Percentiles rank a stretch among this genome's conserved stretches.
phyloP scores from a whole-genome alignment of 2,329 filamentous ascomycete species.

The Neocatenulostroma microsporum region DNA sequence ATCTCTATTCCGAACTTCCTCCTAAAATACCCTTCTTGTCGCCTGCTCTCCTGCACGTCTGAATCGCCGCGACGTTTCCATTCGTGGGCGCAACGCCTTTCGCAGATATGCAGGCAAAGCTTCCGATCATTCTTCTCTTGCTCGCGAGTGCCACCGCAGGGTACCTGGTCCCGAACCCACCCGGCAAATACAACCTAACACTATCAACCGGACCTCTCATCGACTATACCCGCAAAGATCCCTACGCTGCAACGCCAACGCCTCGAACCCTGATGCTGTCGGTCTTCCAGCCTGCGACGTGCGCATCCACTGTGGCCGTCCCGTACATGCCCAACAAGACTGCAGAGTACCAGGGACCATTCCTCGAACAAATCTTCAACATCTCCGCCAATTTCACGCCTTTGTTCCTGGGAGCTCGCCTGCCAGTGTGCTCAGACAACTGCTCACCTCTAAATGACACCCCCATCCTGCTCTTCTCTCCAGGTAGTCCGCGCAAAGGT shows the following conservation, averaged over 20 bases:
- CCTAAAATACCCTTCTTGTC: too few species aligned
- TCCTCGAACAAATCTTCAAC: conserved; percentile 9
- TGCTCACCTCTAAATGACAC: conserved; percentile 1
- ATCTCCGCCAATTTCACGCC: conserved; percentile 8
- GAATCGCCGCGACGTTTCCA: too few species aligned
- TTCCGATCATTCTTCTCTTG: too few species aligned
- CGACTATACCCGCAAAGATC: conserved; percentile 26
- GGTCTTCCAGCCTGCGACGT: conserved; percentile 9
- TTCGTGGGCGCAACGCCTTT: too few species aligned
- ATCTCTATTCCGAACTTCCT: too few species aligned
- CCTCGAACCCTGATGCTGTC: conserved; percentile 10
- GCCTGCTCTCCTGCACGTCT: too few species aligned
- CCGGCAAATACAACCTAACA: too few species aligned
- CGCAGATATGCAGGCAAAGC: too few species aligned
- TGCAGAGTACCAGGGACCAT: conserved; percentile 11
- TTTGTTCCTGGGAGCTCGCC: conserved; percentile 6
- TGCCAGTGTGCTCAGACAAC: conserved; percentile 4
- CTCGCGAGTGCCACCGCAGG: too few species aligned
- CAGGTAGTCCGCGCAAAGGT: too few species aligned
- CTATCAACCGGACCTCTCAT: conserved; percentile 22
- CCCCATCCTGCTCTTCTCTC: conserved; percentile 36
- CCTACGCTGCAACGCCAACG: conserved; percentile 19
- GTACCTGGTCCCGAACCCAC: too few species aligned
- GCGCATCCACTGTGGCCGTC: conserved; percentile 4
- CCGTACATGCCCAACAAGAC: conserved; percentile 16